Percentiles rank a stretch among this genome's conserved stretches.
Conservation (phyloP, 768 basidiomycete species). For the Panus rudis region DNA sequence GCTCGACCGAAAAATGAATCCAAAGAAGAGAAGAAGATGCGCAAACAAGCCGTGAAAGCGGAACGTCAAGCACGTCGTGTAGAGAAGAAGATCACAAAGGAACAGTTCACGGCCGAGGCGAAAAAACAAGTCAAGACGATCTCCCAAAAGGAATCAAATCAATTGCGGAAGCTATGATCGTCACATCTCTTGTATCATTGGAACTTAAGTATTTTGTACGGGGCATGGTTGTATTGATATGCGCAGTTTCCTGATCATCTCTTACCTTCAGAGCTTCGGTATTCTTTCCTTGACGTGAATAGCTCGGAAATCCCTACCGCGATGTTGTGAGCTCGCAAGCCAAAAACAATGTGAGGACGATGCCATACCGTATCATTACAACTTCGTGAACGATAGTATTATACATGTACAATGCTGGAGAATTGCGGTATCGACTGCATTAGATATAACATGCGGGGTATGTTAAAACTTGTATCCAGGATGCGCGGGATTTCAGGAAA, state of each 20-base stretch:
- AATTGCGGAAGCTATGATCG: slow-evolving; percentile 23
- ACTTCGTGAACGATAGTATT: no score
- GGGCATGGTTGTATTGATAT: slow-evolving; percentile 1
- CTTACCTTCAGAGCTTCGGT: no score
- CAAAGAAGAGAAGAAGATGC: slow-evolving; percentile 62
- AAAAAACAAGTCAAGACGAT: slow-evolving; percentile 49
- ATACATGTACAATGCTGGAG: no score
- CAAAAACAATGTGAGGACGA: no score
- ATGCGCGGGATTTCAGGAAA: no score
- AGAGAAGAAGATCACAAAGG: slow-evolving; percentile 62
- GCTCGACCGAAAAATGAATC: slow-evolving; percentile 71
- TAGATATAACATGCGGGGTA: background rate
- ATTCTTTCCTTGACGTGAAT: no score
- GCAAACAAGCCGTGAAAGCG: slow-evolving; percentile 64
- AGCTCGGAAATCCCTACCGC: no score
- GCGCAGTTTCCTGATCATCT: no score
- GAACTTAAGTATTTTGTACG: background rate
- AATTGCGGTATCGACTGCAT: no score
- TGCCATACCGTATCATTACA: no score
- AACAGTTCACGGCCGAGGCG: slow-evolving; percentile 56
- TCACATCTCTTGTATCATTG: slow-evolving; percentile 5
- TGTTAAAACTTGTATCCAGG: background rate
- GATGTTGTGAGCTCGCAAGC: no score
- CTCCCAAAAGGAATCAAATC: slow-evolving; percentile 36
- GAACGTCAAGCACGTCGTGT: slow-evolving; percentile 56